phyloP scores from a whole-genome alignment of 1,139 yeast species.

The Candida tropicalis region DNA sequence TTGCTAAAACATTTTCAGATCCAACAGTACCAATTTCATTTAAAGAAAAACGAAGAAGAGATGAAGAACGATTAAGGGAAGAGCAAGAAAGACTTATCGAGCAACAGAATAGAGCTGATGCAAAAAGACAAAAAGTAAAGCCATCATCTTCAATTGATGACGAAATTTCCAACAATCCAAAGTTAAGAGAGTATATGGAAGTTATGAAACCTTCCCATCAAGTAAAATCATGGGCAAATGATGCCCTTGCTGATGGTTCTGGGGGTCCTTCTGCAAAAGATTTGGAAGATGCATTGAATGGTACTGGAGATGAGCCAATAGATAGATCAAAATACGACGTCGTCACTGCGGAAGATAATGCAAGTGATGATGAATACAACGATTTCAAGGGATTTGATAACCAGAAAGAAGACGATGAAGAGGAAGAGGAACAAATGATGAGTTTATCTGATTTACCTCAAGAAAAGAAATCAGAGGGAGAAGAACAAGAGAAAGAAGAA shows the following conservation, averaged over 20 bases:
- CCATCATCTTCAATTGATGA: conserved; percentile 46
- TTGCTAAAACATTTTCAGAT: conserved; percentile 86
- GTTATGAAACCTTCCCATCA: conserved; percentile 77
- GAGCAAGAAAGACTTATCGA: conserved; percentile 55
- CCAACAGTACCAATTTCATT: conserved; percentile 77
- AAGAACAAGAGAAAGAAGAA: conserved; percentile 18
- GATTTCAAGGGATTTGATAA: conserved; percentile 45
- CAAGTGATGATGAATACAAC: conserved; percentile 70
- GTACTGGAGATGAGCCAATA: conserved; percentile 21
- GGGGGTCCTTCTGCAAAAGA: conserved; percentile 53
- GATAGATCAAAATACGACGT: conserved; percentile 22
- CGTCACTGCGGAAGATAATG: conserved; percentile 42
- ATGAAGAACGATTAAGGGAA: conserved; percentile 52
- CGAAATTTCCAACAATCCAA: conserved; percentile 64
- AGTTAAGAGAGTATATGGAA: conserved; percentile 77
- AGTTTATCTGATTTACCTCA: conserved; percentile 18
- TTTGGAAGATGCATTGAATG: conserved; percentile 42
- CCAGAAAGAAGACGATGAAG: conserved; percentile 20
- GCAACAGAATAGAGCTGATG: conserved; percentile 39
- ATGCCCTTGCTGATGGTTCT: conserved; percentile 54
- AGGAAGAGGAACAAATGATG: conserved; percentile 24
- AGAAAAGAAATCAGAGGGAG: conserved; percentile 18
- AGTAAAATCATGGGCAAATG: conserved; percentile 76
- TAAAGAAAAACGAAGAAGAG: conserved; percentile 62
- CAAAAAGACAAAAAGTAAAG: conserved; percentile 27